These are phyloP conservation scores for Fraxinus albicans DNA, from an alignment of 305 asterid genomes.

Conservation along the genomic window DNA sequence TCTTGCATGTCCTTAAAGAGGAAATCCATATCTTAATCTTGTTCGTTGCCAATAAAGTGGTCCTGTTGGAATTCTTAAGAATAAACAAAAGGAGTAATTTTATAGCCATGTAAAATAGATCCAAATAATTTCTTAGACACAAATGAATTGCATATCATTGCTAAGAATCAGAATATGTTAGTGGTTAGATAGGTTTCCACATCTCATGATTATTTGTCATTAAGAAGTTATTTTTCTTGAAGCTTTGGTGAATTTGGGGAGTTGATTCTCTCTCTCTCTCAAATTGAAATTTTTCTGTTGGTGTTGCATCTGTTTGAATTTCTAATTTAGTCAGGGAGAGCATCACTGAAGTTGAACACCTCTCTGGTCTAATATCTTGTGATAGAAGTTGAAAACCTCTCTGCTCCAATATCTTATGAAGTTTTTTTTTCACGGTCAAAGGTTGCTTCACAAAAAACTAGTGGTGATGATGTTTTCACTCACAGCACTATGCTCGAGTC, in stretches of 20 bases:
- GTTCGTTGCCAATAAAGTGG: not conserved
- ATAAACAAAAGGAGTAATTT: not conserved
- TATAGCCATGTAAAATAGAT: not conserved
- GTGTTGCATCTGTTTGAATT: not conserved
- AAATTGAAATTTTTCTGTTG: not conserved
- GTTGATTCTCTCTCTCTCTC: not conserved
- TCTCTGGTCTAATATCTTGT: conserved; percentile 15
- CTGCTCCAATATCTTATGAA: conserved; percentile 19
- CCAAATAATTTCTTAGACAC: not conserved
- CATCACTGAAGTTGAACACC: not conserved
- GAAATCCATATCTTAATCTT: not conserved
- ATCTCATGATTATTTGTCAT: not conserved
- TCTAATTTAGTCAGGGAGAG: not conserved
- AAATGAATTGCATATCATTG: not conserved
- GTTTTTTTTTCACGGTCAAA: conserved; percentile 26
- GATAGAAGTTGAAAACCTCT: not conserved
- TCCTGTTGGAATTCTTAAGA: not conserved
- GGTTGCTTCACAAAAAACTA: conserved; percentile 53
- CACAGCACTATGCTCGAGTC: conserved; percentile 30
- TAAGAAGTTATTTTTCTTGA: not conserved
- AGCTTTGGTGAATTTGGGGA: not conserved
- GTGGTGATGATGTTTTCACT: conserved; percentile 32
- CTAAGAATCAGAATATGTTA: not conserved
- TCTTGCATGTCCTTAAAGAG: not conserved
- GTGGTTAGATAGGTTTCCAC: not conserved